These are phyloP conservation scores for Hemerocallis citrina DNA, from an alignment of 106 monocot species.

Conservation along the genomic window DNA sequence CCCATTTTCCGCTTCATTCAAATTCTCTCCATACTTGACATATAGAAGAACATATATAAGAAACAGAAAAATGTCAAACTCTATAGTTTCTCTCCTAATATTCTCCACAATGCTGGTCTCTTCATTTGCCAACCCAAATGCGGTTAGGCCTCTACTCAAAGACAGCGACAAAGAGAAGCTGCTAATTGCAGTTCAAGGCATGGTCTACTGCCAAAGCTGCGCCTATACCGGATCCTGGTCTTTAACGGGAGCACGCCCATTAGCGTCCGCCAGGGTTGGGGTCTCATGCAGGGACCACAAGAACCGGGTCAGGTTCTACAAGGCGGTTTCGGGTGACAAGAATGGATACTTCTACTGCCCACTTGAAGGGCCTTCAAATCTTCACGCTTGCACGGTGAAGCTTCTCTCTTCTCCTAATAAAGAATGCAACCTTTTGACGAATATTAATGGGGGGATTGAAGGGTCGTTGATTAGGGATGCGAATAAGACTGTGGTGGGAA, in stretches of 20 bases:
- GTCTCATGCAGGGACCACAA: constrained; percentile 38
- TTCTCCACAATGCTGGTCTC: not conserved
- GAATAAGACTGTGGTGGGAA: constrained; percentile 10
- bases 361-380: constrained; percentile 5
- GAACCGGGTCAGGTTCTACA: constrained; percentile 21
- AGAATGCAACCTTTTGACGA: constrained; percentile 35
- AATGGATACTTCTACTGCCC: constrained; percentile 33
- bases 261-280: constrained; percentile 27
- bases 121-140: not conserved
- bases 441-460: constrained; percentile 36
- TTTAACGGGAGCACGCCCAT: constrained; percentile 22
- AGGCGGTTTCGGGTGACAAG: constrained; percentile 9
- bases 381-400: constrained; percentile 20
- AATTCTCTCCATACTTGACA: no score
- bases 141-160: not conserved
- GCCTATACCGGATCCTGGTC: constrained; percentile 18
- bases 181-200: constrained; percentile 26
- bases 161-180: not conserved
- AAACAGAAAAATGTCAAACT: no score
- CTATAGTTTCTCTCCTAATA: no score
- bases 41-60: no score
- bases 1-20: no score
- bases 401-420: constrained; percentile 34
- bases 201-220: constrained; percentile 49
- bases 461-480: constrained; percentile 19